Base-by-base conservation (phyloP, 2,329 filamentous ascomycete genomes). In the Aspergillus phoenicis region DNA sequence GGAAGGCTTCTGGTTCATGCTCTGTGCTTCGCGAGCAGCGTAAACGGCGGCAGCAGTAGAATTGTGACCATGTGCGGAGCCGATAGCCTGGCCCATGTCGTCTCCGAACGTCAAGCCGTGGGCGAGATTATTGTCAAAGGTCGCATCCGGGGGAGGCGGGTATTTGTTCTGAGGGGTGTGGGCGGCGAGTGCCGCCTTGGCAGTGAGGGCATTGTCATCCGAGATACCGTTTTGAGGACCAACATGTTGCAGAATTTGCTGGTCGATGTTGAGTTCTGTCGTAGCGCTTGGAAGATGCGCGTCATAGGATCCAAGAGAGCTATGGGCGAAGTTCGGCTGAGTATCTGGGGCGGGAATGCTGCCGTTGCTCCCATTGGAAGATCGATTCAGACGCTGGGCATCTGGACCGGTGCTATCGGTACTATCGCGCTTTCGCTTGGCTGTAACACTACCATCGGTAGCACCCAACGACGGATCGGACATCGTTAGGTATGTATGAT, bases 1-100 rank as follows among this genome's bases (percentile, higher is more conserved):
- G 6, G 89, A 87, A 7, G 93, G 93, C 77, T 97, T 98, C 60
- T 84, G 79, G 58, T 81, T 75, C 71, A 84, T 76, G 66, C 80
- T 77, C 66, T 81, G 81, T 15, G 79, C 81, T 65, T 83, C 83
- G 33, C 83, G 78, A 48, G 81, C 79, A 59, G 83, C 81, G 57
- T 84, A 81, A 45, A 77, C 75, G 60, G 87, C 87, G 20, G 85
- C 85, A 53, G 87, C 86, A 43, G 87, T 88, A 52, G 87, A 87
- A 41, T 77, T 77, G 60, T 78, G 77, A 49, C 71, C 73, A 58
- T 78, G 77, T 8, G 71, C 65, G 20, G 69, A 65, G 41, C 71
- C 68, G 77, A 71, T 75, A n/a, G 68, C 65, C 61, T 78, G 76
- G 45, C 71, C 71, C 65, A 79, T 77, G 24, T 80, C 77, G 66